Conservation (phyloP, 1,139 yeast genomes). For the Arxiozyma slooffiae region DNA sequence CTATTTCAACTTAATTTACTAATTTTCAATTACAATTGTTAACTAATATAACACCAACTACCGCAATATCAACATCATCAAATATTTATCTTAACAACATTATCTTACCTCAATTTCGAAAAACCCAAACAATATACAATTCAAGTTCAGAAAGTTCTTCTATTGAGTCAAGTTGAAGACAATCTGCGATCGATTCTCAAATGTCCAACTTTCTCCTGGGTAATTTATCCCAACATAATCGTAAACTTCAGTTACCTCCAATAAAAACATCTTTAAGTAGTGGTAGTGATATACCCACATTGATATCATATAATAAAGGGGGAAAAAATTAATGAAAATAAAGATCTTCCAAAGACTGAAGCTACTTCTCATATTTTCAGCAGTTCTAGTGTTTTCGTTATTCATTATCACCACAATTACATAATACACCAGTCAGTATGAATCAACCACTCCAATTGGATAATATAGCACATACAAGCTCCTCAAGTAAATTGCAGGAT, state of each 20-base stretch:
- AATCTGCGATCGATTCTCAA: conserved; percentile 2
- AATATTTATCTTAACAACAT: neutral
- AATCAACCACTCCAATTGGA: neutral
- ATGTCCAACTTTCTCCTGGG: neutral
- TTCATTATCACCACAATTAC: neutral
- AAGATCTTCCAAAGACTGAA: neutral
- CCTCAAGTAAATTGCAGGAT: neutral
- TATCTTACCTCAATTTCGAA: neutral
- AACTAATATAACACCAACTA: neutral
- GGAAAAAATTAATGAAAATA: neutral
- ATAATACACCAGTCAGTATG: neutral
- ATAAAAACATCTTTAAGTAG: conserved; percentile 2
- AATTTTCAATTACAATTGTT: conserved; percentile 4
- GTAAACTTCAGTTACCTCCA: conserved; percentile 3
- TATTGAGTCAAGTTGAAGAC: conserved; percentile 7
- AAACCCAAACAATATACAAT: neutral
- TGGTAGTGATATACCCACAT: conserved; percentile 4
- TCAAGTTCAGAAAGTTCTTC: conserved; percentile 4
- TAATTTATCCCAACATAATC: neutral
- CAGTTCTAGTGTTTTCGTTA: neutral
- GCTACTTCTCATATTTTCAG: conserved; percentile 3
- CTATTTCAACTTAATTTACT: neutral
- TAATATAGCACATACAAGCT: neutral
- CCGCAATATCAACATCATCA: neutral
- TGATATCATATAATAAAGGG: neutral